Conservation (phyloP, 768 basidiomycete genomes). For the Suillus placidus region DNA sequence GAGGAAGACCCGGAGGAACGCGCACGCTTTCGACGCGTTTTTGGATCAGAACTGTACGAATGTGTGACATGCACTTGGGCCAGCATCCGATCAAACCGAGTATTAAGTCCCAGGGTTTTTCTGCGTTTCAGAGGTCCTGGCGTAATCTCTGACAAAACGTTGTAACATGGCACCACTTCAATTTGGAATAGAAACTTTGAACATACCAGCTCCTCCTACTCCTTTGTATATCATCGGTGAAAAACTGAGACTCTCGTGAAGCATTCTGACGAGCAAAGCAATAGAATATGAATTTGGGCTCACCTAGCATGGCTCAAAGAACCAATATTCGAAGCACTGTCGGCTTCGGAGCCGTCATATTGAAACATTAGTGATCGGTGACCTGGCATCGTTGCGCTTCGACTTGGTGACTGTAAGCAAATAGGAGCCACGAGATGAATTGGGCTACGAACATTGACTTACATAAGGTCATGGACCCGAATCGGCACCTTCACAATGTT, state of each 20-base stretch:
- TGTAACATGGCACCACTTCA: neutral
- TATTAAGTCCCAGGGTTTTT: constrained; percentile 53
- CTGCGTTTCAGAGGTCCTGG: constrained; percentile 45
- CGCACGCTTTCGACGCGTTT: constrained; percentile 32
- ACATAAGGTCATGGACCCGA: neutral
- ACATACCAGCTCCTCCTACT: neutral
- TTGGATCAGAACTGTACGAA: constrained; percentile 25
- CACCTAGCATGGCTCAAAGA: neutral
- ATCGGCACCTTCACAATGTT: neutral
- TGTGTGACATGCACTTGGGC: constrained; percentile 52
- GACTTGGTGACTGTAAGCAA: neutral
- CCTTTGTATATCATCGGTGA: constrained; percentile 15
- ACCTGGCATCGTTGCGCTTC: neutral
- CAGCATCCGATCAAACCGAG: constrained; percentile 69
- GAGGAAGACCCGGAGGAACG: constrained; percentile 50
- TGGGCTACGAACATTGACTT: neutral
- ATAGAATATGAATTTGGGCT: neutral
- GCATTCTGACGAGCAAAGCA: neutral
- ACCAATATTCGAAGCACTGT: neutral
- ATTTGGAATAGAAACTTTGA: neutral
- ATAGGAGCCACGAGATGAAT: neutral
- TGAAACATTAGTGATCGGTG: constrained; percentile 4
- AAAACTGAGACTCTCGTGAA: constrained; percentile 8
- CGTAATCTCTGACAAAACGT: constrained; percentile 9
- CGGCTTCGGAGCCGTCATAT: neutral